Evolutionary conservation across 2,329 filamentous ascomycete genomes (phyloP), one percentile per base, ranked within the genome.

Genomic region (Aspergillus brunneoviolaceus): DNA sequence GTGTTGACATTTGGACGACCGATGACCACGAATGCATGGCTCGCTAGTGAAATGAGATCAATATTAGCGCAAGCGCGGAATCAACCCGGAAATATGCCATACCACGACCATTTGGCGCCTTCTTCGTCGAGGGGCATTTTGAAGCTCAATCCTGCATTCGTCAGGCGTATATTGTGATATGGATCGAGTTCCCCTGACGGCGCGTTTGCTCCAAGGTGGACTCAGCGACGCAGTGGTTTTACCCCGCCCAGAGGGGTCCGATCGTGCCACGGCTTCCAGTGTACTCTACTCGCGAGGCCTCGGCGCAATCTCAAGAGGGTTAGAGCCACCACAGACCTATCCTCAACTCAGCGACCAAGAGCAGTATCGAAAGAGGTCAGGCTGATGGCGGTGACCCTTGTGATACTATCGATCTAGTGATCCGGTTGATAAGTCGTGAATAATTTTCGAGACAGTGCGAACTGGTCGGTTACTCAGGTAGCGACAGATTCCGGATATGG

Each of bases 1-100:
- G 65, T 82, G 79, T 58, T 76, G 76, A 52, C 79, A 81, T 78
- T 81, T 81, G 59, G 79, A 80, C 23, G 79, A 81, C 55, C 79
- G 76, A 67, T 81, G 79, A 19, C 79, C 79, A 57, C 79, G 77
- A 65, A 81, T 79, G 61, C 79, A 81, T 65, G 79, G 79, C 63
- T 81, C 79, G 61, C 79, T 81, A 49, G 6, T 47, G 12, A 23
- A 21, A 21, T 39, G 5, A 52, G 27, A 49, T 47, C 45, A 47
- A 5, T 10, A 27, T 59, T 25, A 54, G 51, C 51, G 49, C 16
- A 10, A 39, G 35, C 14, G 23, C 6, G n/a, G 19, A 5, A 27
- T 27, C 2, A 35, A 4, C 12, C 14, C 21, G 25, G 19, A 23
- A 5, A 25, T 12, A 47, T 51, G 47, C 21, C 72, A 55, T 74